These are phyloP conservation scores for Kluyveromyces dobzhanskii DNA, from an alignment of 805 yeast genomes.

Conservation along the genomic window DNA sequence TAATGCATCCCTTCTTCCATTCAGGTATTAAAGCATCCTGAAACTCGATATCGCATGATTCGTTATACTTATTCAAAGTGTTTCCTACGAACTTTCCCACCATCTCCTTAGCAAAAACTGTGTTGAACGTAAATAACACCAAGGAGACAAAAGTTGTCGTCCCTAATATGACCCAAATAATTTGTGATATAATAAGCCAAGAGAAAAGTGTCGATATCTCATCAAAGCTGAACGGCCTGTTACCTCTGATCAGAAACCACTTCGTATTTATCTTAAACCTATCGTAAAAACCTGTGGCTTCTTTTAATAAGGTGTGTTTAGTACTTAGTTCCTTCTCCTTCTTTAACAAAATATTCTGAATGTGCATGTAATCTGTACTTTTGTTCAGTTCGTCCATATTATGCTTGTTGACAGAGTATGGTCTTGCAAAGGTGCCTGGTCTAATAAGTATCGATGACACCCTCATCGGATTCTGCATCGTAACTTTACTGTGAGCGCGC, in stretches of 20 bases:
- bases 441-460: neutral
- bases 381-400: conserved; percentile 14
- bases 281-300: conserved; percentile 36
- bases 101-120: conserved; percentile 80
- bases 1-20: conserved; percentile 80
- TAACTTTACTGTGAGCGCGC: neutral
- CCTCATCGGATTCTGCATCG: neutral
- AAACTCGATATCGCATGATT: conserved; percentile 71
- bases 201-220: conserved; percentile 82
- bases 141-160: conserved; percentile 89
- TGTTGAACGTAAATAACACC: conserved; percentile 62
- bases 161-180: conserved; percentile 67
- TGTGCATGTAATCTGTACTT: conserved; percentile 18
- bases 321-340: conserved; percentile 19
- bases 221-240: conserved; percentile 81
- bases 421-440: neutral
- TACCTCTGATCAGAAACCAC: conserved; percentile 69
- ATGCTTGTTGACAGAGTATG: conserved; percentile 4
- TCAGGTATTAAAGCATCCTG: conserved; percentile 89
- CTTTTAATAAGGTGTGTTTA: conserved; percentile 33
- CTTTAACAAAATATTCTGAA: conserved; percentile 15
- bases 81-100: conserved; percentile 79
- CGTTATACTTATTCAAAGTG: conserved; percentile 58
- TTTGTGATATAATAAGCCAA: conserved; percentile 84
- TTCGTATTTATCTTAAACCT: conserved; percentile 48